Conservation (phyloP, 106 monocot species). For the Vanilla planifolia region DNA sequence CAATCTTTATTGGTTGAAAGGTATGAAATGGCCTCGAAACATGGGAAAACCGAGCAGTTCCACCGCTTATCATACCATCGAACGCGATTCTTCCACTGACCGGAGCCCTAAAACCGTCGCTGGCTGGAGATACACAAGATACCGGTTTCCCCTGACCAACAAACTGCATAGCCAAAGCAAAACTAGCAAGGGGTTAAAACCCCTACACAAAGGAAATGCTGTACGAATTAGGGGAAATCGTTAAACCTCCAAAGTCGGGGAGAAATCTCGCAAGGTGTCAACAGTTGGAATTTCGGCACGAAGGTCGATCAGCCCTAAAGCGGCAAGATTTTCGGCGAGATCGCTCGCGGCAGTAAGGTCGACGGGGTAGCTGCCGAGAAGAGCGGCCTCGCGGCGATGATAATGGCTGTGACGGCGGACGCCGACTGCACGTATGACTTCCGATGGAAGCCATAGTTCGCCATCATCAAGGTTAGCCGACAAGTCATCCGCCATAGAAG, state of each 20-base stretch:
- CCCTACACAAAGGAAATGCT: background rate
- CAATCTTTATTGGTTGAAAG: background rate
- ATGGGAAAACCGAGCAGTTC: background rate
- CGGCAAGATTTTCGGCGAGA: constrained; percentile 22
- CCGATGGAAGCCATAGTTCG: constrained; percentile 41
- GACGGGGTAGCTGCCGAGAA: background rate
- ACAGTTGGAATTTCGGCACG: background rate
- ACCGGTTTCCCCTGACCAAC: background rate
- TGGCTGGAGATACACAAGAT: background rate
- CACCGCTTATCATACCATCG: background rate
- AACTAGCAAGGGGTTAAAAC: background rate
- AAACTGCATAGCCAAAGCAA: background rate
- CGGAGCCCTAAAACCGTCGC: background rate
- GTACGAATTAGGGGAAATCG: background rate
- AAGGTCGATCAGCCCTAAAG: constrained; percentile 15
- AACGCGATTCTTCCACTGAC: background rate
- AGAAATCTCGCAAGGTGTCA: background rate
- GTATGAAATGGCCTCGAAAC: background rate
- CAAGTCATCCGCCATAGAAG: constrained; percentile 24
- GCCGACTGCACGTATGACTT: constrained; percentile 24
- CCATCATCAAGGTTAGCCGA: constrained; percentile 35
- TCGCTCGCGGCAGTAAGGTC: background rate
- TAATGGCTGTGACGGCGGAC: constrained; percentile 5
- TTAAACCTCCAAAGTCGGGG: background rate
- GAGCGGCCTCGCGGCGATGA: background rate